Percentiles rank a stretch among this genome's conserved stretches.
phyloP scores from a whole-genome alignment of 371 early-diverging fungal genomes.

The Dipsacomyces acuminosporus region DNA sequence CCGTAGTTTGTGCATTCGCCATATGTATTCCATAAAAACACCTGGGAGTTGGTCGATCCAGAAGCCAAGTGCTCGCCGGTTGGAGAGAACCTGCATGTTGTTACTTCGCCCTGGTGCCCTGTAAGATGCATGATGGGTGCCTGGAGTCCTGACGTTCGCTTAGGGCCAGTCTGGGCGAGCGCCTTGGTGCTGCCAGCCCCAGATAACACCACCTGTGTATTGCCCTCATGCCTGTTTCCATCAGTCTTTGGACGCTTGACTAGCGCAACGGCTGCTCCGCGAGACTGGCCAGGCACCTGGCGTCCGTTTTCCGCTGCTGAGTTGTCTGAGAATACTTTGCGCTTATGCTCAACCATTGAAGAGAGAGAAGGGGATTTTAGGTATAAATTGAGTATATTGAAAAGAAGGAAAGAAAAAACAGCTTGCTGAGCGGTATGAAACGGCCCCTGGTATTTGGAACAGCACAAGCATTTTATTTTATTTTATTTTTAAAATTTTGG shows the following conservation, averaged over 20 bases:
- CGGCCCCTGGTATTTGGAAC: no score
- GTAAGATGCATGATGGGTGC: constrained; percentile 85
- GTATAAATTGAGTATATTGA: neutral
- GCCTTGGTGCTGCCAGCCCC: constrained; percentile 9
- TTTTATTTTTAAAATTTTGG: no score
- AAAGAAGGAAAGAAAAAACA: no score
- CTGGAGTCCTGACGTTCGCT: constrained; percentile 78
- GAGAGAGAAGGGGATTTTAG: neutral
- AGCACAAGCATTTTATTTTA: no score
- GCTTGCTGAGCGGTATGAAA: no score
- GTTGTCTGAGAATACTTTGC: constrained; percentile 17
- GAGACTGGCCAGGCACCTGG: neutral
- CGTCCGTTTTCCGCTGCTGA: constrained; percentile 4
- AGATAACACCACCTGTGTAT: neutral
- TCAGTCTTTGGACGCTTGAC: constrained; percentile 28
- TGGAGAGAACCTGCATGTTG: constrained; percentile 78
- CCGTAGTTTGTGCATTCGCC: constrained; percentile 87
- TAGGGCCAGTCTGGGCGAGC: constrained; percentile 48
- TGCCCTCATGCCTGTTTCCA: constrained; percentile 2
- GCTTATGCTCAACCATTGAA: constrained; percentile 39
- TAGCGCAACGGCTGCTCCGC: constrained; percentile 1
- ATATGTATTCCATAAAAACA: constrained; percentile 90
- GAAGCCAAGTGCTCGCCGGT: constrained; percentile 82
- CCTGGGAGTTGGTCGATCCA: constrained; percentile 73
- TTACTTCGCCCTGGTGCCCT: constrained; percentile 82